phyloP scores from a whole-genome alignment of 2,329 filamentous ascomycete genomes.

The Phyllosticta citrichinensis region DNA sequence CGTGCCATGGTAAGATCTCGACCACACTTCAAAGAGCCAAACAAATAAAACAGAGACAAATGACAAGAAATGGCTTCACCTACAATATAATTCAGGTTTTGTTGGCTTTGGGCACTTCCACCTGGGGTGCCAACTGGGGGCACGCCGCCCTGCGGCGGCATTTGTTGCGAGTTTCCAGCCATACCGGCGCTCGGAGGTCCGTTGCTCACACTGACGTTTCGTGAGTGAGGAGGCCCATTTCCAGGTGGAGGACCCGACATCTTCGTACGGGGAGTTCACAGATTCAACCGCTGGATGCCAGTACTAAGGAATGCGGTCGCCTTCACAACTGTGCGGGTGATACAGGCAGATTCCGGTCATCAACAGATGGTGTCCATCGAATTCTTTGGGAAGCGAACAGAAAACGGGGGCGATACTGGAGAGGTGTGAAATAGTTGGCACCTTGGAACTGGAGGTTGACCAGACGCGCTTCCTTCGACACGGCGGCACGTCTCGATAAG shows the following conservation, averaged over 20 bases:
- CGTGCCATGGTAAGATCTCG: too few relatives aligned
- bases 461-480: constrained; percentile 6
- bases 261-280: neutral
- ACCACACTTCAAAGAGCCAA: neutral
- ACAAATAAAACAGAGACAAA: constrained; percentile 1
- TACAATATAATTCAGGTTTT: constrained; percentile 94
- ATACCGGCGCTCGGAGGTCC: constrained; percentile 32
- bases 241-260: constrained; percentile 30
- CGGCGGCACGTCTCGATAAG: constrained; percentile 3
- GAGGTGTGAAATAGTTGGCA: neutral
- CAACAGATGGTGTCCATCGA: neutral
- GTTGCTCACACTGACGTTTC: constrained; percentile 33
- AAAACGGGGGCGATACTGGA: neutral
- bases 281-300: neutral
- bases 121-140: constrained; percentile 37
- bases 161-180: constrained; percentile 29
- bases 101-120: constrained; percentile 56
- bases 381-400: neutral
- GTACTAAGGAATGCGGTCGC: neutral
- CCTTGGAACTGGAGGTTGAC: neutral
- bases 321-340: constrained; percentile 14
- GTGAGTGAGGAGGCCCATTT: constrained; percentile 20
- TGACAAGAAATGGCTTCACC: constrained; percentile 32
- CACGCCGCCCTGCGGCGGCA: constrained; percentile 39
- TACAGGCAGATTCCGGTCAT: neutral